These are phyloP conservation scores for Cyclotella baltica DNA, from an alignment of 108 stramenopile species.

Conservation along the genomic window DNA sequence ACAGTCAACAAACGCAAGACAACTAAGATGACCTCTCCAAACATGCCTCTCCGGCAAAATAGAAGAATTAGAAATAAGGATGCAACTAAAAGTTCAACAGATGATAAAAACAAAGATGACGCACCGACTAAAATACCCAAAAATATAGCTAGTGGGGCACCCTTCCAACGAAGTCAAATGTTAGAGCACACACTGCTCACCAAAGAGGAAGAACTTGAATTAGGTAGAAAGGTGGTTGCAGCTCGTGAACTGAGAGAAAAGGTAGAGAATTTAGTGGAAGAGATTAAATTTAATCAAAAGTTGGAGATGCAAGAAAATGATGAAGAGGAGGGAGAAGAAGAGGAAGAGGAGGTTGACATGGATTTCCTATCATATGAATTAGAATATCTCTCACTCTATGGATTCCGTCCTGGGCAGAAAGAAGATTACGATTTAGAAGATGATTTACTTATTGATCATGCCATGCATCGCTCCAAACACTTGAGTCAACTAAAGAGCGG, in stretches of 20 bases:
- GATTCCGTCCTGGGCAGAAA: conserved; percentile 26
- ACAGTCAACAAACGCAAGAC: no score
- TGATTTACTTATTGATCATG: conserved; percentile 42
- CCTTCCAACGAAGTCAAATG: conserved; percentile 49
- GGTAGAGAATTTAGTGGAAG: conserved; percentile 48
- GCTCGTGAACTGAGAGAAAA: conserved; percentile 50
- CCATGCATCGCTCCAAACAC: conserved; percentile 42
- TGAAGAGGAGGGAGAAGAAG: not conserved
- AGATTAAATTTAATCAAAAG: conserved; percentile 8
- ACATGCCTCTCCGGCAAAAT: no score
- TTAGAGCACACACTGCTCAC: conserved; percentile 75
- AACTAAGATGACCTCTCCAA: no score
- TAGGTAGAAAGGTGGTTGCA: conserved; percentile 60
- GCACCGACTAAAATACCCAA: not conserved
- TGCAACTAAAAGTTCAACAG: no score
- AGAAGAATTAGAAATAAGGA: no score
- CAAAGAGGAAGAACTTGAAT: conserved; percentile 61
- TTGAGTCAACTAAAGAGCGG: conserved; percentile 31
- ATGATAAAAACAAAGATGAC: no score
- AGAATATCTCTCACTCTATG: conserved; percentile 50
- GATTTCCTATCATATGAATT: conserved; percentile 48
- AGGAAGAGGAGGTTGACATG: conserved; percentile 20
- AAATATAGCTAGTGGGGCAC: conserved; percentile 9
- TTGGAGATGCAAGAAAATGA: not conserved
- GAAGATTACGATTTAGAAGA: conserved; percentile 37